Percentiles rank a stretch among this genome's conserved stretches.
phyloP scores from a whole-genome alignment of 2,329 filamentous ascomycete species.

The Elsinoe arachidis region DNA sequence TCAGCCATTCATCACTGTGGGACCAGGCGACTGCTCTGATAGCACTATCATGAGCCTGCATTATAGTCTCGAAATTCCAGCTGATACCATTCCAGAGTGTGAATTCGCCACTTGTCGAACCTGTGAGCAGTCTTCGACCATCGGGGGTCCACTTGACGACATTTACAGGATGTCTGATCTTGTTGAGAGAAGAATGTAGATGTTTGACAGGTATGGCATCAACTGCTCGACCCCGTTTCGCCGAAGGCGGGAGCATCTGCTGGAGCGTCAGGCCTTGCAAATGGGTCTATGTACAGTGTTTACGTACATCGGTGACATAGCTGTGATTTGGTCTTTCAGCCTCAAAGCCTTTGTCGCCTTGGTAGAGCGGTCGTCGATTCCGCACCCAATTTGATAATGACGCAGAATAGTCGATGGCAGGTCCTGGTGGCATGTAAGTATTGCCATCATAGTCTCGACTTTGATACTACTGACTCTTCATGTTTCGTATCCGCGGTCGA shows the following conservation, averaged over 20 bases:
- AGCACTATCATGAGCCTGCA: slow-evolving; percentile 89
- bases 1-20: slow-evolving; percentile 91
- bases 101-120: slow-evolving; percentile 93
- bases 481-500: slow-evolving; percentile 14
- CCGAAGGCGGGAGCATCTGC: slow-evolving; percentile 79
- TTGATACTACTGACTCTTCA: slow-evolving; percentile 12
- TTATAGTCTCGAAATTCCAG: slow-evolving; percentile 99
- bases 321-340: slow-evolving; percentile 76
- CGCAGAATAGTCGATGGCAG: slow-evolving; percentile 87
- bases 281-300: background rate
- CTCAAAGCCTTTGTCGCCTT: slow-evolving; percentile 62
- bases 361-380: slow-evolving; percentile 67
- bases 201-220: slow-evolving; percentile 92
- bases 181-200: slow-evolving; percentile 95
- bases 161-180: slow-evolving; percentile 95
- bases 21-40: slow-evolving; percentile 81
- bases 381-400: slow-evolving; percentile 89
- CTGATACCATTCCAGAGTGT: slow-evolving; percentile 98
- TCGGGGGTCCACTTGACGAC: slow-evolving; percentile 97
- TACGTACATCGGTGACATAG: slow-evolving; percentile 76
- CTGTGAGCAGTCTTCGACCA: slow-evolving; percentile 80
- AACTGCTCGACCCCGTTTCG: slow-evolving; percentile 62
- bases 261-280: slow-evolving; percentile 14
- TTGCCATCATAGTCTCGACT: background rate
- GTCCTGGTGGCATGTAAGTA: slow-evolving; percentile 46